A percentile compares a stretch with the other conserved stretches of the same genome.
Evolutionary conservation across 2,329 filamentous ascomycete genomes (phyloP).

Genomic region (Elsinoe fawcettii): DNA sequence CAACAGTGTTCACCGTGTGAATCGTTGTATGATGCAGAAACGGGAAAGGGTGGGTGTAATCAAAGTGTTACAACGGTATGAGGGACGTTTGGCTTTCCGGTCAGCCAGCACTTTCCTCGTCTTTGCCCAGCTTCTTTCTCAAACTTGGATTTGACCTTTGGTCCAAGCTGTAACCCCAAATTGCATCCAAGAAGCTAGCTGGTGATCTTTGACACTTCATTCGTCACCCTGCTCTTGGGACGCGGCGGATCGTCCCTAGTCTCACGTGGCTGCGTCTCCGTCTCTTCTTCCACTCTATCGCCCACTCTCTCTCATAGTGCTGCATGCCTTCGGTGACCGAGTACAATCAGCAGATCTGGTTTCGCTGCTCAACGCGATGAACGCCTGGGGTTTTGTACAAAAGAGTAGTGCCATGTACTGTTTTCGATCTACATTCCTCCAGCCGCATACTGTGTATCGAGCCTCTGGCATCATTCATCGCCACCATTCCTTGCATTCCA

Average conservation of each 20-base stretch:
- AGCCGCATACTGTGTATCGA: slow-evolving; percentile 3
- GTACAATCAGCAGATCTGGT: slow-evolving; percentile 14
- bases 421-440: slow-evolving; percentile 5
- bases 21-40: slow-evolving; percentile 13
- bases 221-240: neutral
- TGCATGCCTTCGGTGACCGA: slow-evolving; percentile 14
- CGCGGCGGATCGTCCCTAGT: slow-evolving; percentile 3
- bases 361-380: slow-evolving; percentile 7
- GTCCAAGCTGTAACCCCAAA: slow-evolving; percentile 10
- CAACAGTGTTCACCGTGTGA: slow-evolving; percentile 7
- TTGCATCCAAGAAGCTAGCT: neutral
- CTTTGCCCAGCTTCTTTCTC: too few species aligned
- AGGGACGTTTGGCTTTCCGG: neutral
- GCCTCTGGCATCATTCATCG: slow-evolving; percentile 4
- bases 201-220: neutral
- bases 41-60: slow-evolving; percentile 8
- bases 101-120: too few species aligned
- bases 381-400: slow-evolving; percentile 13
- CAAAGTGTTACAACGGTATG: slow-evolving; percentile 11
- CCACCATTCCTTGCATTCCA: neutral
- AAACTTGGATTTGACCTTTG: neutral
- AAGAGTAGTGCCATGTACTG: neutral
- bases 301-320: neutral
- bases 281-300: neutral
- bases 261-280: neutral